Conservation (phyloP, 768 basidiomycete species). For the Pleurotus citrinopileatus region DNA sequence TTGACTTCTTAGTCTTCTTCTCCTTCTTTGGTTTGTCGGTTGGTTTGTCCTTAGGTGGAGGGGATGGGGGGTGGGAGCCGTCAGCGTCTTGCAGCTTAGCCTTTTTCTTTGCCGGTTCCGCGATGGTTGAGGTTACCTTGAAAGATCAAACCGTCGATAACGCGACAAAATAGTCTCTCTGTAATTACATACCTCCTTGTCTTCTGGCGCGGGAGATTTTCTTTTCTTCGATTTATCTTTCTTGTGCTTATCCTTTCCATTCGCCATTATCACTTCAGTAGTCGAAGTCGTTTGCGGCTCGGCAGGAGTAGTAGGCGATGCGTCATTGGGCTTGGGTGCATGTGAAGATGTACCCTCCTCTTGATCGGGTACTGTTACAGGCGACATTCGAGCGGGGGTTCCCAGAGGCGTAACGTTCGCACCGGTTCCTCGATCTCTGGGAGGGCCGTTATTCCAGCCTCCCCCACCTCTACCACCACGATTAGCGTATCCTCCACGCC, state of each 20-base stretch:
- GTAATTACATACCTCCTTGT: constrained; percentile 19
- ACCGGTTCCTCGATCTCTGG: constrained; percentile 43
- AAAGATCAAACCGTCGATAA: no score
- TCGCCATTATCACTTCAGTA: not conserved
- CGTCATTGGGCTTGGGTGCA: constrained; percentile 13
- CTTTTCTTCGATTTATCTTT: constrained; percentile 37
- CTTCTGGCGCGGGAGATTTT: constrained; percentile 26
- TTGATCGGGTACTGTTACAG: constrained; percentile 17
- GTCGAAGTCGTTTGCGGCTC: no score
- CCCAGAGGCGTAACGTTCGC: constrained; percentile 75
- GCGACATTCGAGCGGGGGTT: constrained; percentile 44
- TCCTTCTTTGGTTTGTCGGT: constrained; percentile 6
- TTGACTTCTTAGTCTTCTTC: constrained; percentile 14
- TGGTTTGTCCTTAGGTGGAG: not conserved
- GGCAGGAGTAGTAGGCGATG: constrained; percentile 8
- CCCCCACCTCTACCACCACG: constrained; percentile 31
- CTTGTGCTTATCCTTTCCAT: constrained; percentile 24
- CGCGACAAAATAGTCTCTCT: no score
- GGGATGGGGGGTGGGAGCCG: not conserved
- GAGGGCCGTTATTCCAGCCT: constrained; percentile 24
- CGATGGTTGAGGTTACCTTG: no score
- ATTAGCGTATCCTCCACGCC: constrained; percentile 21
- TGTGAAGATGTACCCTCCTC: not conserved
- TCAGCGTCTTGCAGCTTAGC: not conserved
- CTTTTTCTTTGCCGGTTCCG: constrained; percentile 6